Percentiles rank a stretch among this genome's conserved stretches.
These are phyloP conservation scores for Globisporangium barbulae DNA, from an alignment of 352 stramenopile species.

Conservation along the genomic window DNA sequence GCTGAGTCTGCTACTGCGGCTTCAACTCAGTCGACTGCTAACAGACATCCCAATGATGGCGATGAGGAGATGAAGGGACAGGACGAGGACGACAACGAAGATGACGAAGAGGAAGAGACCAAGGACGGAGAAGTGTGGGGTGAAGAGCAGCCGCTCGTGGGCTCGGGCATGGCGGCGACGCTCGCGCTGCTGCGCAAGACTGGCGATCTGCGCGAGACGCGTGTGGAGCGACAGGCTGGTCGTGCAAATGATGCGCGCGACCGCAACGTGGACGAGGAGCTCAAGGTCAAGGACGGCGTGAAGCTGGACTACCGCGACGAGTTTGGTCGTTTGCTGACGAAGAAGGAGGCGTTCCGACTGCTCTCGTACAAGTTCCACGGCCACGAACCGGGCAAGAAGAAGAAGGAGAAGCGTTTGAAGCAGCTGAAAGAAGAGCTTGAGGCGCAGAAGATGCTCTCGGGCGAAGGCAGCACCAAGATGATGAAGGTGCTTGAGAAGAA, in stretches of 20 bases:
- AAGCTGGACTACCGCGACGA: conserved; percentile 98
- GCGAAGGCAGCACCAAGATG: conserved; percentile 77
- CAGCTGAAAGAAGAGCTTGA: conserved; percentile 82
- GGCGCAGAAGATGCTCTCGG: conserved; percentile 69
- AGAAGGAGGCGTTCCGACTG: conserved; percentile 97
- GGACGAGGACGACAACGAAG: conserved; percentile 26
- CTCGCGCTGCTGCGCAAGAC: conserved; percentile 91
- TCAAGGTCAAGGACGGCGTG: conserved; percentile 82
- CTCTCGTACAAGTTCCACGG: conserved; percentile 99
- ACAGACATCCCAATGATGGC: conserved; percentile 7
- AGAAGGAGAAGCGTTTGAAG: conserved; percentile 94
- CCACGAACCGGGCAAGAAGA: conserved; percentile 96
- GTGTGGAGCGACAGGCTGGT: conserved; percentile 89
- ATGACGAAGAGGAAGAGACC: conserved; percentile 43
- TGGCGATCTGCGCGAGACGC: conserved; percentile 89
- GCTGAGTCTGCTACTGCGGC: background rate
- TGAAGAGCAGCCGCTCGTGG: conserved; percentile 82
- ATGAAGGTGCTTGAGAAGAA: conserved; percentile 87
- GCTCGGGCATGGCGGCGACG: conserved; percentile 88
- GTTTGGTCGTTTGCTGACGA: conserved; percentile 94
- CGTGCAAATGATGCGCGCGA: conserved; percentile 94
- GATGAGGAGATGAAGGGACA: conserved; percentile 39
- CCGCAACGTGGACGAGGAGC: conserved; percentile 87
- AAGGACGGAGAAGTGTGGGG: conserved; percentile 68
- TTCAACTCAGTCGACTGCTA: background rate